A percentile compares a stretch with the other conserved stretches of the same genome.
Conservation (phyloP, 345 rosid species). For the Hibiscus mutabilis region DNA sequence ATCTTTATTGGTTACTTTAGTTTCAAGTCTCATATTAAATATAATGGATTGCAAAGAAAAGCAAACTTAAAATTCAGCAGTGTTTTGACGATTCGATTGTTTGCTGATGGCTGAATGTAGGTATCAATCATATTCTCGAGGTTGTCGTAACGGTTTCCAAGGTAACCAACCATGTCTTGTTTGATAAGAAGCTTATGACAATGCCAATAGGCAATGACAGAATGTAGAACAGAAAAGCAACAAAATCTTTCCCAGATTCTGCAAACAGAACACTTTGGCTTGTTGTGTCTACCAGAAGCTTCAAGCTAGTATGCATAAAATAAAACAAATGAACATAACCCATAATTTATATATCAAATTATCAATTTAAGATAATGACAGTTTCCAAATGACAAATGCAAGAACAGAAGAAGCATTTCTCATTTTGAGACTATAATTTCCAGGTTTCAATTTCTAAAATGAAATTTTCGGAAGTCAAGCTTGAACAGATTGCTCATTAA, state of each 20-base stretch:
- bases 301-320: no score
- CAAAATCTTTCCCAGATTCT: not conserved
- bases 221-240: not conserved
- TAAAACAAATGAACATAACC: not conserved
- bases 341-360: not conserved
- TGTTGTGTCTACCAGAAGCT: no score
- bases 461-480: not conserved
- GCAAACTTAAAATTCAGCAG: no score
- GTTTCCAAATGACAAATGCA: not conserved
- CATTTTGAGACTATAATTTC: not conserved
- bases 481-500: not conserved
- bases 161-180: no score
- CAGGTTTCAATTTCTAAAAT: not conserved
- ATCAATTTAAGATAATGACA: not conserved
- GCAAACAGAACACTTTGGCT: not conserved
- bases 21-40: no score
- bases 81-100: no score
- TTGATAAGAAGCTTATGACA: not conserved
- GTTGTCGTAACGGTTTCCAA: no score
- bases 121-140: no score
- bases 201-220: not conserved
- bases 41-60: no score
- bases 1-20: no score
- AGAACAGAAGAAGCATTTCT: not conserved
- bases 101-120: no score